These are phyloP conservation scores for Pythium vanterpoolii DNA, from an alignment of 352 stramenopile species.

Conservation along the genomic window DNA sequence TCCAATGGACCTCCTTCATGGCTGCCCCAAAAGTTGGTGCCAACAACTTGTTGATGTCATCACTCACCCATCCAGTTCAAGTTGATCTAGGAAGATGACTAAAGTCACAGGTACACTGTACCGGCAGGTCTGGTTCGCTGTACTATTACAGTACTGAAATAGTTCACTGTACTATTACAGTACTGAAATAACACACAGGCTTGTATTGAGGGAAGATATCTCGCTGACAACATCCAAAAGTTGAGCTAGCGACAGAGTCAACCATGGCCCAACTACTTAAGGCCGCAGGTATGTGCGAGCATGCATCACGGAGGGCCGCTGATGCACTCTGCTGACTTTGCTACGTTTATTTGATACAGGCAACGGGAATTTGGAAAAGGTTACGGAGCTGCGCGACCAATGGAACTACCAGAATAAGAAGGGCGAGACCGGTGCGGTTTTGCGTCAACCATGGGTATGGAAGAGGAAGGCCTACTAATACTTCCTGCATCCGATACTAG, in stretches of 20 bases:
- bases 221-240: not conserved
- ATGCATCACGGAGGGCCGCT: not conserved
- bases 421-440: slow-evolving; percentile 63
- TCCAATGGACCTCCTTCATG: no score
- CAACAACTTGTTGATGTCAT: not conserved
- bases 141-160: no score
- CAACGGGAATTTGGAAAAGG: slow-evolving; percentile 71
- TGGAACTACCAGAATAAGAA: slow-evolving; percentile 84
- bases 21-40: no score
- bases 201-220: not conserved
- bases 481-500: slow-evolving; percentile 27
- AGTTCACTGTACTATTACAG: slow-evolving; percentile 13
- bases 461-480: not conserved
- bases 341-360: slow-evolving; percentile 22
- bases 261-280: slow-evolving; percentile 33
- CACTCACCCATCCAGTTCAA: not conserved
- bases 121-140: no score
- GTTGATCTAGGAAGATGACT: no score
- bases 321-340: not conserved
- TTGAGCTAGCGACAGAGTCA: not conserved
- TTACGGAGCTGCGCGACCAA: slow-evolving; percentile 58
- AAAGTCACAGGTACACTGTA: no score
- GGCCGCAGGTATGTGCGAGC: slow-evolving; percentile 20
- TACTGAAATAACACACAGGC: not conserved
- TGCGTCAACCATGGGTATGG: not conserved